Conservation (phyloP, 2,329 filamentous ascomycete species). For the Escovopsis sp. region DNA sequence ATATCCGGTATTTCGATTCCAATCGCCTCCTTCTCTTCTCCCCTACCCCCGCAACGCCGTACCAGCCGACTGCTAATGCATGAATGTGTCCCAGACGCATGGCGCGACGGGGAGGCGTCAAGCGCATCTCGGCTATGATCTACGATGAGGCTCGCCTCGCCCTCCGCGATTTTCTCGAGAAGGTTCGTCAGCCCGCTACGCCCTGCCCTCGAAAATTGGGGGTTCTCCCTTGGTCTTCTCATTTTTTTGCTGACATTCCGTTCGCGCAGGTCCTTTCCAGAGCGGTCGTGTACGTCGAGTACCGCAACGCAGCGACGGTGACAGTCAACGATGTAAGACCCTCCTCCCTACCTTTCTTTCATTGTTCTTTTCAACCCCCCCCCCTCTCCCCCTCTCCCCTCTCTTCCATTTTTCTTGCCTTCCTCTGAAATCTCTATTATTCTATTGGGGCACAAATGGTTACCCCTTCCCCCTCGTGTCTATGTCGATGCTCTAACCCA, state of each 20-base stretch:
- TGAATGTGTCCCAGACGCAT: slow-evolving; percentile 42
- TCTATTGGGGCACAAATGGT: no score
- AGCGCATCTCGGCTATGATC: slow-evolving; percentile 49
- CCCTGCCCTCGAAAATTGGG: no score
- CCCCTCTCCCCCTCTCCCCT: no score
- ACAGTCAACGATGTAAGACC: slow-evolving; percentile 42
- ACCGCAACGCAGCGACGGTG: slow-evolving; percentile 44
- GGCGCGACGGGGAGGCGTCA: slow-evolving; percentile 62
- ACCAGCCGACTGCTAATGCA: slow-evolving; percentile 3
- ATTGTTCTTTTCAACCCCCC: no score
- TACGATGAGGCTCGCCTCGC: slow-evolving; percentile 45
- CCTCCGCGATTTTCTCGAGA: slow-evolving; percentile 32
- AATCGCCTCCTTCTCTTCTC: no score
- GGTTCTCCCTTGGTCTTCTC: slow-evolving; percentile 5
- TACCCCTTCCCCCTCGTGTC: no score
- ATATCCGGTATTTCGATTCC: no score
- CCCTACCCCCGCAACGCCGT: slow-evolving; percentile 6
- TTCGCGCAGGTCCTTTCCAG: slow-evolving; percentile 32
- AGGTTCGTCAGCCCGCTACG: no score
- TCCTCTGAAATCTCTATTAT: no score
- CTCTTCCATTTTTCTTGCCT: no score
- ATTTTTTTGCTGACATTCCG: not conserved
- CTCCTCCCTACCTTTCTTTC: slow-evolving; percentile 4
- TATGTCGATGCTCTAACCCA: no score
- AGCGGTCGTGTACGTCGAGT: slow-evolving; percentile 35